Evolutionary conservation across 2,329 filamentous ascomycete genomes (phyloP).

Genomic region (Aspergillus unguis): DNA sequence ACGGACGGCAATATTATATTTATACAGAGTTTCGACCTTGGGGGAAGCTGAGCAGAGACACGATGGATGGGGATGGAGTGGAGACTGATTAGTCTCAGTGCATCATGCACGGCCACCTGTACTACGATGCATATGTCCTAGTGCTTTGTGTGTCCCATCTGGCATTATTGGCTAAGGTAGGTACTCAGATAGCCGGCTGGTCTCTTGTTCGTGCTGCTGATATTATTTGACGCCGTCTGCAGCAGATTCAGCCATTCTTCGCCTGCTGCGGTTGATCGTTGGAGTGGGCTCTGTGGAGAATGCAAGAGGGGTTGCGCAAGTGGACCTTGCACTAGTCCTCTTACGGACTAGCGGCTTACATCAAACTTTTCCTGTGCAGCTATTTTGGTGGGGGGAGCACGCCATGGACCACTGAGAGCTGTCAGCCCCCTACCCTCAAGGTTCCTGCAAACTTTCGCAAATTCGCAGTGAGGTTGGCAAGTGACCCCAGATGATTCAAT

Average conservation of each 20-base stretch:
- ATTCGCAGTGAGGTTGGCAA: not conserved
- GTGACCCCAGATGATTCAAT: not conserved
- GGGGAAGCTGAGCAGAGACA: constrained; percentile 4
- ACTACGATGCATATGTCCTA: constrained; percentile 4
- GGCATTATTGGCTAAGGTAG: constrained; percentile 2
- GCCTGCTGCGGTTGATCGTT: not conserved
- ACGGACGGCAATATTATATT: not conserved
- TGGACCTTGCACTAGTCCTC: constrained; percentile 1
- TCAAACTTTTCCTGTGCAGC: constrained; percentile 8
- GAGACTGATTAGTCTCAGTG: constrained; percentile 6
- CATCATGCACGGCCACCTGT: constrained; percentile 10
- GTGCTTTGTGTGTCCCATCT: constrained; percentile 1
- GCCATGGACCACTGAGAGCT: constrained; percentile 1
- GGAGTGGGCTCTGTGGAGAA: not conserved
- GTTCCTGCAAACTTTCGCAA: constrained; percentile 1
- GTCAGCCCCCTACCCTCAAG: not conserved
- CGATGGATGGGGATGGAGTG: constrained; percentile 1
- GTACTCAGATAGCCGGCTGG: not conserved
- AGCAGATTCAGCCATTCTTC: not conserved
- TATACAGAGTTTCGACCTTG: constrained; percentile 5
- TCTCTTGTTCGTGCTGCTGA: too few relatives aligned
- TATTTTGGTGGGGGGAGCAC: not conserved
- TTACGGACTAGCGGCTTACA: not conserved
- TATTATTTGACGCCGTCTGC: not conserved
- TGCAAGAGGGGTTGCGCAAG: constrained; percentile 3